These are phyloP conservation scores for Hibiscus syriacus DNA, from an alignment of 345 rosid species.

Conservation along the genomic window DNA sequence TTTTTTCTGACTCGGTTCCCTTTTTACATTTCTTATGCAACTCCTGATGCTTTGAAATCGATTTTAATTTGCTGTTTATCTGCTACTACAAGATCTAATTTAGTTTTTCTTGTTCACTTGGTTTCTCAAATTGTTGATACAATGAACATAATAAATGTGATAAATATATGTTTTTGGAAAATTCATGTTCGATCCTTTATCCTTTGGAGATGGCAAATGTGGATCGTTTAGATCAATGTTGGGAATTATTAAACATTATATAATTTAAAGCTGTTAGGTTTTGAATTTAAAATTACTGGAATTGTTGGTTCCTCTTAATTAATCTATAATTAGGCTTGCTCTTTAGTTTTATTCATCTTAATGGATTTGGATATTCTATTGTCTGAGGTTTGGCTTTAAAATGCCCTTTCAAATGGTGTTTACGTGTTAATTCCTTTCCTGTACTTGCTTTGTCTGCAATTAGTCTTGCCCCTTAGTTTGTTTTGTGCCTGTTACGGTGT, in stretches of 20 bases:
- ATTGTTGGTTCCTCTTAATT: no score
- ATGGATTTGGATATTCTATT: constrained; percentile 48
- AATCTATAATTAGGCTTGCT: not conserved
- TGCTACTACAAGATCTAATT: not conserved
- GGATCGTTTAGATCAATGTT: not conserved
- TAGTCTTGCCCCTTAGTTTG: not conserved
- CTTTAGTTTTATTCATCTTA: constrained; percentile 5
- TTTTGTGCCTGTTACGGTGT: constrained; percentile 16
- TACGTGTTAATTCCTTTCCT: not conserved
- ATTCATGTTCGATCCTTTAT: no score
- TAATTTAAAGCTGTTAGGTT: not conserved
- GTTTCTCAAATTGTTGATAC: not conserved
- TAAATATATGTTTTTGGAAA: not conserved
- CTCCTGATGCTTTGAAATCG: not conserved
- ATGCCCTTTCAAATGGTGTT: not conserved
- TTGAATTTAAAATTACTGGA: not conserved
- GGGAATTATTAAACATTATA: not conserved
- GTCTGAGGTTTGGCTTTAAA: constrained; percentile 16
- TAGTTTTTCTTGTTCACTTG: not conserved
- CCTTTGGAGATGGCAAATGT: no score
- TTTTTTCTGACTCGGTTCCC: not conserved
- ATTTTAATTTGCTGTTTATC: not conserved
- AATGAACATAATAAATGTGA: not conserved
- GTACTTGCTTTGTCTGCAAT: not conserved
- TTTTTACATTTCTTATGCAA: not conserved